A percentile compares a stretch with the other conserved stretches of the same genome.
Evolutionary conservation across 179 eudicot genomes (phyloP).

Genomic region (Beta corolliflora): DNA sequence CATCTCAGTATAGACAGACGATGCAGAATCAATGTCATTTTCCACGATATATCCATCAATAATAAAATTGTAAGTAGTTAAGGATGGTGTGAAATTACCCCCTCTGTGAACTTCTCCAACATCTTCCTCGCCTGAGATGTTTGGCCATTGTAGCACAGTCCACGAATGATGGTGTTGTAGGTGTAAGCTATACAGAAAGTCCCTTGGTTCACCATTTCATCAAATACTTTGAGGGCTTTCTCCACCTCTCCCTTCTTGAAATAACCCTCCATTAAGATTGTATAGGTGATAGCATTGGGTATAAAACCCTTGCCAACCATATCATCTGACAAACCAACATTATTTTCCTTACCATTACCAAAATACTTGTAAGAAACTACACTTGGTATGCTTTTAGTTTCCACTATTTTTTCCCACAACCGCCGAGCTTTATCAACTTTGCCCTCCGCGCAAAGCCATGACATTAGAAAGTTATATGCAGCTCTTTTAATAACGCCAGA

Average conservation of each 20-base stretch:
- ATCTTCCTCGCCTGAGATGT: constrained; percentile 44
- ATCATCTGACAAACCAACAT: neutral
- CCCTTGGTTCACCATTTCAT: constrained; percentile 45
- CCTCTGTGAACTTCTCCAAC: constrained; percentile 38
- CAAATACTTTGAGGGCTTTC: constrained; percentile 43
- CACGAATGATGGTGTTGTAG: constrained; percentile 49
- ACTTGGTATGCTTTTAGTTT: constrained; percentile 43
- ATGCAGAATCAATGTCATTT: constrained; percentile 44
- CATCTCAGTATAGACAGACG: constrained; percentile 57
- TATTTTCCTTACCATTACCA: constrained; percentile 32
- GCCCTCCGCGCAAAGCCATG: constrained; percentile 46
- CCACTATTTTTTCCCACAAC: constrained; percentile 52
- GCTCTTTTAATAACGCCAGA: constrained; percentile 44
- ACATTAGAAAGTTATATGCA: constrained; percentile 46
- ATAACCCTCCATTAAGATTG: constrained; percentile 55
- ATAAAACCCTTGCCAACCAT: neutral
- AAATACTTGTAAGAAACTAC: constrained; percentile 47
- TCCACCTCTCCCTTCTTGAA: constrained; percentile 48
- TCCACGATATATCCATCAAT: constrained; percentile 59
- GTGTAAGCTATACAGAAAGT: constrained; percentile 47
- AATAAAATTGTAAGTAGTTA: constrained; percentile 52
- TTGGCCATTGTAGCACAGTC: constrained; percentile 54
- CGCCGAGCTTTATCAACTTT: constrained; percentile 47
- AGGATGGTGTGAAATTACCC: constrained; percentile 39
- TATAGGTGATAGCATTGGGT: constrained; percentile 54